These are phyloP conservation scores for Aquilaria yunnanensis DNA, from an alignment of 345 rosid genomes.

Conservation along the genomic window DNA sequence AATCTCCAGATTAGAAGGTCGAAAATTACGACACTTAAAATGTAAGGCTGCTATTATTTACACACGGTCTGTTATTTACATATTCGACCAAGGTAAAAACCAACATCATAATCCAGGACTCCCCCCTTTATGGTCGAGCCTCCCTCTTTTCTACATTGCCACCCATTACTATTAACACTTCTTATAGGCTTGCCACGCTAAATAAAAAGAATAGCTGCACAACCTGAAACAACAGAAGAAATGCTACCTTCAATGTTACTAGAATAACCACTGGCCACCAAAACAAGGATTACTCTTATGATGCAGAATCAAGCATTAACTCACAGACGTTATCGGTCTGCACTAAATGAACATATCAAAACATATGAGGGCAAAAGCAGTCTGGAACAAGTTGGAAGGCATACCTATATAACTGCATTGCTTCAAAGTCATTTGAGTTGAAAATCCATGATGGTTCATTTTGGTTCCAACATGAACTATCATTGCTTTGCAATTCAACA, in stretches of 20 bases:
- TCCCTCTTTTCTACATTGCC: slow-evolving; percentile 23
- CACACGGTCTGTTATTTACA: slow-evolving; percentile 32
- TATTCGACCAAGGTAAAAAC: slow-evolving; percentile 12
- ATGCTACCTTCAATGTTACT: not conserved
- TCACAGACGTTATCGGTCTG: not conserved
- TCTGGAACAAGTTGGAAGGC: not conserved
- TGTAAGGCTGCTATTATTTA: slow-evolving; percentile 24
- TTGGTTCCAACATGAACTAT: too few species aligned
- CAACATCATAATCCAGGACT: slow-evolving; percentile 20
- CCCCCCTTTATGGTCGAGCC: slow-evolving; percentile 19
- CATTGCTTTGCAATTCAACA: too few species aligned
- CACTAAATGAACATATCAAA: not conserved
- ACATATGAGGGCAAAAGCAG: not conserved
- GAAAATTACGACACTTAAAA: not conserved
- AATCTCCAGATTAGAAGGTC: too few species aligned
- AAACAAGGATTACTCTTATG: not conserved
- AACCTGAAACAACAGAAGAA: slow-evolving; percentile 23
- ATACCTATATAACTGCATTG: too few species aligned
- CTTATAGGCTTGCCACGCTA: slow-evolving; percentile 22
- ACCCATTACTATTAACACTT: slow-evolving; percentile 31
- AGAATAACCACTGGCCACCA: not conserved
- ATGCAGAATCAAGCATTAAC: not conserved
- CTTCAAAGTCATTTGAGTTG: too few species aligned
- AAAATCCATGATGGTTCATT: too few species aligned
- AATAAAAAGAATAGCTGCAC: slow-evolving; percentile 41